phyloP scores from a whole-genome alignment of 2,329 filamentous ascomycete genomes.

The Nemania serpens region DNA sequence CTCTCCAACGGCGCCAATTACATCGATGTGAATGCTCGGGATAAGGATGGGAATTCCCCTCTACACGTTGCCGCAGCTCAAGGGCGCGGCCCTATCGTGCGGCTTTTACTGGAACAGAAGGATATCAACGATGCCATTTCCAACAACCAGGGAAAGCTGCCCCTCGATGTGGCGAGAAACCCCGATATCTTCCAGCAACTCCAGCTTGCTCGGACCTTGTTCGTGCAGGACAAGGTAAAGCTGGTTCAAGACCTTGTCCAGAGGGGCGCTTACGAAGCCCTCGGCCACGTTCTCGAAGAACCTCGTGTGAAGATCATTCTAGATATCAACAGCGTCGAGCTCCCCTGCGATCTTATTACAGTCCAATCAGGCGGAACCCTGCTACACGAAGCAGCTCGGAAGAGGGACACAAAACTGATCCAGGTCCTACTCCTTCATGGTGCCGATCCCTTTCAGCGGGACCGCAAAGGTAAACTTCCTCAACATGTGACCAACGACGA shows the following conservation, averaged over 20 bases:
- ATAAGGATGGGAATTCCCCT: constrained; percentile 92
- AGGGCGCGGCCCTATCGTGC: constrained; percentile 79
- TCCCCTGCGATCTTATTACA: constrained; percentile 79
- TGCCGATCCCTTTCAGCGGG: constrained; percentile 91
- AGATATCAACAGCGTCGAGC: constrained; percentile 90
- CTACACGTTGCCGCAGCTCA: constrained; percentile 86
- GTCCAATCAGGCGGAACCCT: constrained; percentile 86
- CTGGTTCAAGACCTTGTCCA: constrained; percentile 81
- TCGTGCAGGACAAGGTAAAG: constrained; percentile 82
- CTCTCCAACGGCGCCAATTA: constrained; percentile 70
- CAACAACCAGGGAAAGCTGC: constrained; percentile 83
- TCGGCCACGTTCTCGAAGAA: constrained; percentile 83
- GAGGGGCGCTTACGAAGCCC: constrained; percentile 72
- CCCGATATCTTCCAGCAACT: constrained; percentile 96
- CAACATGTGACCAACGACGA: constrained; percentile 98
- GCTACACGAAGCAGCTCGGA: constrained; percentile 89
- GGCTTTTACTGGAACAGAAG: constrained; percentile 79
- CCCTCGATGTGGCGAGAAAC: constrained; percentile 86
- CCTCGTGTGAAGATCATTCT: constrained; percentile 82
- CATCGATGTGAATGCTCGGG: constrained; percentile 85
- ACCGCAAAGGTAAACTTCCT: constrained; percentile 92
- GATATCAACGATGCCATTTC: constrained; percentile 86
- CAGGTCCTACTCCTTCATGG: constrained; percentile 91
- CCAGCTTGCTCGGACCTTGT: constrained; percentile 86
- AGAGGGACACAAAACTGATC: constrained; percentile 84